Conservation (phyloP, 2,329 filamentous ascomycete genomes). For the Nakataea oryzae region DNA sequence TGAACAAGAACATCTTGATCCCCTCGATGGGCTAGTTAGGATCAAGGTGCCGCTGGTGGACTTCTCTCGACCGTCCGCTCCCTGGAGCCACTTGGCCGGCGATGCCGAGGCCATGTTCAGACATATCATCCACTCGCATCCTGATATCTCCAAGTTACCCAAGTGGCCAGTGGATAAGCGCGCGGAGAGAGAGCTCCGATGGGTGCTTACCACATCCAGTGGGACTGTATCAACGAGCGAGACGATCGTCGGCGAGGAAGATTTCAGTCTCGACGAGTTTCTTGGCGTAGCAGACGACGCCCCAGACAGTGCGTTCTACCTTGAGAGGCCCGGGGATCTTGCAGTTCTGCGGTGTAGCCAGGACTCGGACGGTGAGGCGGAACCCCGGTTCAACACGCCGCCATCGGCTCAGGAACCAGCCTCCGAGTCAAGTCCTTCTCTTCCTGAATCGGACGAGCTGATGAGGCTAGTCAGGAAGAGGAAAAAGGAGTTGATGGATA, state of each 20-base stretch:
- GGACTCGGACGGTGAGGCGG: background rate
- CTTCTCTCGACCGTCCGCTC: background rate
- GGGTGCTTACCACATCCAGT: background rate
- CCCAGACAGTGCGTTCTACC: background rate
- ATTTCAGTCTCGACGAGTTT: background rate
- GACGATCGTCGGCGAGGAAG: background rate
- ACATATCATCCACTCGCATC: background rate
- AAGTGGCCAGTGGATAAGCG: background rate
- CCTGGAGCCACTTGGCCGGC: background rate
- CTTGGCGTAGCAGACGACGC: background rate
- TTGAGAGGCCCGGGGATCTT: background rate
- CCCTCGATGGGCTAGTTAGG: background rate
- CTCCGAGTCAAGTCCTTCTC: background rate
- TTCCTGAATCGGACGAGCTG: background rate
- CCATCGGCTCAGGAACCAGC: background rate
- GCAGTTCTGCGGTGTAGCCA: background rate
- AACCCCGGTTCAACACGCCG: background rate
- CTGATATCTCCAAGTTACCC: background rate
- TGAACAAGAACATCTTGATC: slow-evolving; percentile 4
- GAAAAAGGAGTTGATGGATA: background rate
- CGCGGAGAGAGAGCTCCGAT: slow-evolving; percentile 1
- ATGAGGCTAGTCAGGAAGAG: background rate
- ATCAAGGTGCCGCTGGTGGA: background rate
- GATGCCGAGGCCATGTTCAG: background rate
- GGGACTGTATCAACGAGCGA: background rate